Evolutionary conservation across 2,329 filamentous ascomycete genomes (phyloP), one percentile per base, ranked within the genome.

Genomic region (Cytospora mali): DNA sequence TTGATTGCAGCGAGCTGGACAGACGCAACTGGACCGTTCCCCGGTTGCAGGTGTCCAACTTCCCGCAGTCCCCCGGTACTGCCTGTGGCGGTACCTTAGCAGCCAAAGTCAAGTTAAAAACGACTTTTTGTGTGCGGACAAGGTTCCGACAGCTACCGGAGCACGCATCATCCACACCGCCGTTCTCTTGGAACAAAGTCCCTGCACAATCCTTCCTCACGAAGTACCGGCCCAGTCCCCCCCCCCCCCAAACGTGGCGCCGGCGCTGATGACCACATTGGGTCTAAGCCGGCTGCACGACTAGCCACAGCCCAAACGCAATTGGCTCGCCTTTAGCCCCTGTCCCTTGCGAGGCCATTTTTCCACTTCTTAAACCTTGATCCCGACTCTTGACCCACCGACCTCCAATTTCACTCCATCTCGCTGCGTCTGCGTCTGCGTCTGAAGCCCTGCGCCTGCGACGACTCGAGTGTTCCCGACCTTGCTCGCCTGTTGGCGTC

Each of bases 151-250:
- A 46, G 21, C 42, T 46, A 46, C 42, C 10, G 42, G 42, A n/a
- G 13, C n/a, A 46, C 42, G 5, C 42, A 46, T 46, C 42, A 46
- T 46, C 42, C 42, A 46, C 42, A 46, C 42, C 42, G 42, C 42
- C 42, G 42, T 46, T 46, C 42, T 46, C 42, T 46, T 46, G 42
- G 42, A 46, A 46, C 42, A 23, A 23, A 46, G 42, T 46, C 42
- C 42, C n/a, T 46, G n/a, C 42, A 46, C 42, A 21, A 21, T 46
- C 42, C 31, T 13, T 33, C 42, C 42, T 46, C 42, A 10, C 42
- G n/a, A 46, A 46, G 42, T 46, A 46, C 42, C 42, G 42, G 42
- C 42, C 42, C 42, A 46, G 42, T 46, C 42, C 23, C 42, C 21
- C 35, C 35, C 35, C 42, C 18, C 35, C 42, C 9, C n/a, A 46